Percentiles rank a stretch among this genome's conserved stretches.
These are phyloP conservation scores for Pseudonitzschia pungens DNA, from an alignment of 108 stramenopile species.

Conservation along the genomic window DNA sequence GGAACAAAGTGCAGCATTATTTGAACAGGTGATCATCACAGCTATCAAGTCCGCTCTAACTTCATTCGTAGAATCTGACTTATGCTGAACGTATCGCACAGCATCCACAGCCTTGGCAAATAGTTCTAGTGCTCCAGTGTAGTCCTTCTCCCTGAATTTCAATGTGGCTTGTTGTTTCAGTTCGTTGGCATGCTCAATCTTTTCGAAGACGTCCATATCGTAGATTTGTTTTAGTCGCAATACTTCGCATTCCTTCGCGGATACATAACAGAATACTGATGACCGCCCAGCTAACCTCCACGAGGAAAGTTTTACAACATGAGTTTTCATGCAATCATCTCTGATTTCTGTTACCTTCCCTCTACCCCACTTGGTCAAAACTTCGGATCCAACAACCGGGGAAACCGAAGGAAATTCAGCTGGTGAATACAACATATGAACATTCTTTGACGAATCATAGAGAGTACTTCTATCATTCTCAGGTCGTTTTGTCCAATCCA, in stretches of 20 bases:
- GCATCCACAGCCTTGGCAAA: conserved; percentile 71
- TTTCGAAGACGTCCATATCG: conserved; percentile 73
- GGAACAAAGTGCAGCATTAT: conserved; percentile 84
- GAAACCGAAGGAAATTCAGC: conserved; percentile 54
- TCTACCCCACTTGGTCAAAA: conserved; percentile 59
- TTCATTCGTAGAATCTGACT: conserved; percentile 58
- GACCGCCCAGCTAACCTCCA: conserved; percentile 69
- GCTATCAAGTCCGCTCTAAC: conserved; percentile 66
- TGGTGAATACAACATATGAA: conserved; percentile 55
- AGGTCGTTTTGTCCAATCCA: conserved; percentile 45
- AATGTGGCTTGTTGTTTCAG: conserved; percentile 52
- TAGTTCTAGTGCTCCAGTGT: conserved; percentile 44
- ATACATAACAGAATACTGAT: conserved; percentile 59
- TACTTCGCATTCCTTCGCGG: conserved; percentile 40
- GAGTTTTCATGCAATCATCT: conserved; percentile 12
- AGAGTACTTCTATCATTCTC: not conserved
- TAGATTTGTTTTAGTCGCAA: conserved; percentile 48
- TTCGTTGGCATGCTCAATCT: conserved; percentile 51
- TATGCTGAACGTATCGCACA: conserved; percentile 78
- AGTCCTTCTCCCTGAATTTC: conserved; percentile 53
- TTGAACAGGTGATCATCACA: conserved; percentile 76
- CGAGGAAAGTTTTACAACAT: conserved; percentile 55
- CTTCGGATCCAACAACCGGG: conserved; percentile 63
- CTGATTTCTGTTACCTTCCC: conserved; percentile 46
- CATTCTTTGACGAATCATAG: not conserved